Conservation (phyloP, 768 basidiomycete species). For the Sistotremastrum niveocremeum region DNA sequence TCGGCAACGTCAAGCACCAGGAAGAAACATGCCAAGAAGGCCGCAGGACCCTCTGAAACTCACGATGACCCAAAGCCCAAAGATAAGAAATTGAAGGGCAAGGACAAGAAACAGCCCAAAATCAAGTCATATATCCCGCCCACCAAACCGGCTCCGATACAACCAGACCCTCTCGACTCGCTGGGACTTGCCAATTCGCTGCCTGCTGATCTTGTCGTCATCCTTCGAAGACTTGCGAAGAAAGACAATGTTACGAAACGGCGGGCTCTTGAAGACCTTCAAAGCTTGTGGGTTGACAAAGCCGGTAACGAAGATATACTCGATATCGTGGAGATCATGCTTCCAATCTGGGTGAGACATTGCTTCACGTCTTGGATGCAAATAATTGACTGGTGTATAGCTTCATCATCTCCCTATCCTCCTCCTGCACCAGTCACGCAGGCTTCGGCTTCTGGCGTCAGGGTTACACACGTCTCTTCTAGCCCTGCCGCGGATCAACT, state of each 20-base stretch:
- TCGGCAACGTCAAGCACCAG: constrained; percentile 78
- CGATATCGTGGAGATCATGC: constrained; percentile 37
- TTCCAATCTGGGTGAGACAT: constrained; percentile 83
- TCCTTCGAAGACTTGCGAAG: constrained; percentile 72
- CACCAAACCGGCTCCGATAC: constrained; percentile 56
- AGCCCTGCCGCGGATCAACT: constrained; percentile 24
- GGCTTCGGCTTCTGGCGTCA: constrained; percentile 50
- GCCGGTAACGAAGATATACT: constrained; percentile 26
- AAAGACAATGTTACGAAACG: constrained; percentile 79
- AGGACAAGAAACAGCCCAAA: constrained; percentile 52
- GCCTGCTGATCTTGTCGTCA: constrained; percentile 71
- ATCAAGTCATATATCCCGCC: constrained; percentile 84
- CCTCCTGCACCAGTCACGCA: constrained; percentile 67
- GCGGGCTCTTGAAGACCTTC: constrained; percentile 77
- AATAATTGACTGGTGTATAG: constrained; percentile 24
- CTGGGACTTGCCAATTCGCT: constrained; percentile 61
- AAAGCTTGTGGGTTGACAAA: constrained; percentile 49
- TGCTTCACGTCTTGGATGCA: constrained; percentile 4
- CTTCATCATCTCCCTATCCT: constrained; percentile 78
- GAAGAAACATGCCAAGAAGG: constrained; percentile 85
- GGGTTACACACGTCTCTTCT: constrained; percentile 55
- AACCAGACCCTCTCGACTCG: constrained; percentile 79
- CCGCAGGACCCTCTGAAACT: constrained; percentile 23
- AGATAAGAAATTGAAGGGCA: constrained; percentile 36
- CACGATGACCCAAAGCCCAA: constrained; percentile 24